Percentiles rank a stretch among this genome's conserved stretches.
Evolutionary conservation across 1,139 yeast genomes (phyloP).

Genomic region (Geotrichum klebahnii): DNA sequence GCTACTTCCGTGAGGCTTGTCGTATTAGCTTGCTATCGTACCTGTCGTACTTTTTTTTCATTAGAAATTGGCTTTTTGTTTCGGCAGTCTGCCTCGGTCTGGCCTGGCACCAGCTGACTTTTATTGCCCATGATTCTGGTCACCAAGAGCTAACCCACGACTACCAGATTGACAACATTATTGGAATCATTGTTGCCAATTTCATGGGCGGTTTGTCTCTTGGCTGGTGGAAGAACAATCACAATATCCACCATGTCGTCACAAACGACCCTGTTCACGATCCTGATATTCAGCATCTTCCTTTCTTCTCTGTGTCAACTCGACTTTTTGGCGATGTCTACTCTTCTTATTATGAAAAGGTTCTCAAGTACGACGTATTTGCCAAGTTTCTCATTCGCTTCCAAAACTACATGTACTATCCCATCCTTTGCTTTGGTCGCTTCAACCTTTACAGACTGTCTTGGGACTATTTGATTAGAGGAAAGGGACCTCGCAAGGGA

Average conservation of each 20-base stretch:
- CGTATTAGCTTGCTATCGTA: constrained; percentile 56
- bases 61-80: constrained; percentile 41
- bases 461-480: constrained; percentile 67
- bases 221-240: constrained; percentile 95
- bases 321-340: constrained; percentile 62
- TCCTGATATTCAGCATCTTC: constrained; percentile 90
- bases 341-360: constrained; percentile 73
- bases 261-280: constrained; percentile 91
- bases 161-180: constrained; percentile 68
- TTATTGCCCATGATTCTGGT: constrained; percentile 87
- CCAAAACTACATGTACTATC: constrained; percentile 72
- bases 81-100: constrained; percentile 68
- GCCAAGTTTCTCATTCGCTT: constrained; percentile 57
- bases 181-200: constrained; percentile 71
- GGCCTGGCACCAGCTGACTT: constrained; percentile 88
- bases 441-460: constrained; percentile 78
- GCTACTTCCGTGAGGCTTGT: constrained; percentile 60
- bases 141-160: constrained; percentile 79
- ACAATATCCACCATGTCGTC: constrained; percentile 81
- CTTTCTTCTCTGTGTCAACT: constrained; percentile 82
- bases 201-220: constrained; percentile 82
- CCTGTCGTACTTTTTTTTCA: constrained; percentile 49
- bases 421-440: constrained; percentile 76
- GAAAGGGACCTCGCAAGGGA: constrained; percentile 75
- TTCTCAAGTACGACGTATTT: constrained; percentile 60